Base-by-base conservation (phyloP, 2,329 filamentous ascomycete genomes). In the Falciphora oryzae region DNA sequence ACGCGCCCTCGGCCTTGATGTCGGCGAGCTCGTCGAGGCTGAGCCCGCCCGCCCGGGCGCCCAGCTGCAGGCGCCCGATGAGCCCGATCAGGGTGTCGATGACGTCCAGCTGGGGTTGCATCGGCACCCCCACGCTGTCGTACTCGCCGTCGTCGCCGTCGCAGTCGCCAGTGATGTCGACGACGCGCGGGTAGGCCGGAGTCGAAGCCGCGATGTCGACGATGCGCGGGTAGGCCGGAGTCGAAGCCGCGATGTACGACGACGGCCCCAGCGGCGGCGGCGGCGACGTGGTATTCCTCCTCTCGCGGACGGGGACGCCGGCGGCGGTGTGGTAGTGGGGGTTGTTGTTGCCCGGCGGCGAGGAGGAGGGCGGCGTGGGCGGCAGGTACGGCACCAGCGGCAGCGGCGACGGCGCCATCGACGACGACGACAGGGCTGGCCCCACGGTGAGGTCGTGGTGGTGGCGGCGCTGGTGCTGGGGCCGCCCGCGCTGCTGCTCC, bases 11-110 rank as follows among this genome's bases (percentile, higher is more conserved):
- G n/a, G 57, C 28, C 27, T 50, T 63, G 29, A 63, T 59, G n/a
- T 27, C 31, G 27, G 28, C n/a, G 29, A 63, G 32, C 25, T 57
- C 62, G 28, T 59, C 56, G 25, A 38, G 53, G 27, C 14, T 28
- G 56, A 63, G 56, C n/a, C 62, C 56, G 14, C 31, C 56, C 4
- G 53, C 31, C 8, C 32, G 62, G 16, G 56, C 56, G 14, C 53
- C 62, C 10, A 27, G 25, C 62, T 63, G 62, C 22, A 63, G 56
- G 2, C 25, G 29, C 14, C 32, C 56, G 29, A 63, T 59, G 53
- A 63, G 62, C 11, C 53, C 31, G 29, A 63, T n/a, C 22, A 63
- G 53, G 6, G 27, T 57, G 22, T 58, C 53, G n/a, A 63, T 27
- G n/a, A 38, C 16, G 14, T 63, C 62, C 18, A 3, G n/a, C 16